phyloP scores from a whole-genome alignment of 441 rosid species.

The Adansonia gregorii region DNA sequence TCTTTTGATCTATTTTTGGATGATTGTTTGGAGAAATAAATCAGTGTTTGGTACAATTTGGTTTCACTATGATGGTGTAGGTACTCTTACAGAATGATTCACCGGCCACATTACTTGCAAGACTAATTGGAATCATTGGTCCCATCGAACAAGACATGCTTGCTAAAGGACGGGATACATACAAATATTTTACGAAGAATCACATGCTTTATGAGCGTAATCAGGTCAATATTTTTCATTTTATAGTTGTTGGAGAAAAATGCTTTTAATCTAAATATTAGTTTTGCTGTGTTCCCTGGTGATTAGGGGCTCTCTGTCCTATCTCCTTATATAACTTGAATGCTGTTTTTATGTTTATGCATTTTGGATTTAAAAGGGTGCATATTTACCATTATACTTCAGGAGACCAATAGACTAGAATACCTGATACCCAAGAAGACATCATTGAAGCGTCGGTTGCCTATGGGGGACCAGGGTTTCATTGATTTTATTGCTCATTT shows the following conservation, averaged over 20 bases:
- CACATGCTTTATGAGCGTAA: constrained; percentile 93
- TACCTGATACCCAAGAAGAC: constrained; percentile 88
- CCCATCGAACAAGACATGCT: constrained; percentile 80
- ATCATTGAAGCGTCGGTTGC: constrained; percentile 81
- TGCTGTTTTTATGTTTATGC: constrained; percentile 19
- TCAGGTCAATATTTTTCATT: constrained; percentile 56
- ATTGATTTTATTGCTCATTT: constrained; percentile 79
- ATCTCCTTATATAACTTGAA: not conserved
- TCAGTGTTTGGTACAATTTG: constrained; percentile 19
- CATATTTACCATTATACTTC: constrained; percentile 32
- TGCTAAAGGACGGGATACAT: constrained; percentile 85
- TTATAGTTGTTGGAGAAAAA: not conserved
- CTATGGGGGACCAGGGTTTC: constrained; percentile 98
- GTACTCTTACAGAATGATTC: constrained; percentile 99
- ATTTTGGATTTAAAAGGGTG: not conserved
- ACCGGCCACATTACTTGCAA: constrained; percentile 87
- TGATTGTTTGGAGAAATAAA: not conserved
- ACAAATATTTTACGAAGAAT: constrained; percentile 87
- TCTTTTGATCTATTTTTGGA: not conserved
- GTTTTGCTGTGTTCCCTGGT: not conserved
- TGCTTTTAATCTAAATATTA: not conserved
- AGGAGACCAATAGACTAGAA: constrained; percentile 84
- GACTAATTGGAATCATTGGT: constrained; percentile 86
- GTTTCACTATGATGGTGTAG: constrained; percentile 44
- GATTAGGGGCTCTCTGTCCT: not conserved